Evolutionary conservation across 2,329 filamentous ascomycete species (phyloP), one percentile per base, ranked within the genome.

Genomic region (Dichotomopilus funicola): DNA sequence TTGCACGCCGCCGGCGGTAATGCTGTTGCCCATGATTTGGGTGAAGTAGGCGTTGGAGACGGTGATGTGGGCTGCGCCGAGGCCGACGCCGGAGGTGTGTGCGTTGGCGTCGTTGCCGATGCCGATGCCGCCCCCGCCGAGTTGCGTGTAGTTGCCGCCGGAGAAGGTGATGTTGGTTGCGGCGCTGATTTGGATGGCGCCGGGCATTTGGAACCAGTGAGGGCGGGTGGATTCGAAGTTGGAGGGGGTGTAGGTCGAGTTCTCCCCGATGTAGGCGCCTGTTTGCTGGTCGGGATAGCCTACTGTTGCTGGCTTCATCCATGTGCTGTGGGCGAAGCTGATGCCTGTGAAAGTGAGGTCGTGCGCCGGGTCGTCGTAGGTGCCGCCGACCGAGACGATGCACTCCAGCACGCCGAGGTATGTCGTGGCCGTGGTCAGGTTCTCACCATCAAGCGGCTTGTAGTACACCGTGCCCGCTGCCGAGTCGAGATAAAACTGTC

Each of bases 261-360:
- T 49, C n/a, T 49, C 46, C 12, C 46, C 46, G 46, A 49, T 49
- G 13, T 49, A 49, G 7, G 12, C 46, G 10, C 46, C 46, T 7
- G 46, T 49, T 19, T 49, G 46, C 46, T 49, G 46, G 46, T 49
- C 46, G 12, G 38, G 34, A 11, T 49, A 49, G 34, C 46, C 46
- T 33, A 49, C 13, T 2, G 46, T 49, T 5, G 46, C 33, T 8
- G 46, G 46, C n/a, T 13, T 49, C 46, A 49, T 49, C 43, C 43
- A 45, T 4, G 43, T 45, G n/a, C 6, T 45, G 19, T 45, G 43
- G 5, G 43, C 43, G 12, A 45, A 45, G 43, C 43, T 31, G 19
- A 45, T 45, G 43, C 33, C 43, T 8, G 8, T 13, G 12, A 45
- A 45, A 2, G 43, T 12, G 43, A 45, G 6, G 43, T 45, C 19